Evolutionary conservation across 352 stramenopile genomes (phyloP).

Genomic region (Pythium vanterpoolii): DNA sequence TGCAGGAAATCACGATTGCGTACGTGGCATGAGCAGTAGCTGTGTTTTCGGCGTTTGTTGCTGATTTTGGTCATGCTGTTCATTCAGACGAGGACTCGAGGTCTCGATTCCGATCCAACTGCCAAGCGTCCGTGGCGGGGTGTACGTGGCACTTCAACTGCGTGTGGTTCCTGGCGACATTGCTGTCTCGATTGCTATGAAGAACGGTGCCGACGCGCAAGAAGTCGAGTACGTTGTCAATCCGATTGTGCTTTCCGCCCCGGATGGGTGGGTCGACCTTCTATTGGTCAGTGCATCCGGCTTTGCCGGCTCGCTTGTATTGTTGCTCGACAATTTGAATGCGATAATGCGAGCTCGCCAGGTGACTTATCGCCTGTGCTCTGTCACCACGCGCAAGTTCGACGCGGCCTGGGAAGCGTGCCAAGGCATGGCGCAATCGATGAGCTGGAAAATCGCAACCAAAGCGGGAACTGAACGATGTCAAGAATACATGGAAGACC

Average conservation of each 20-base stretch:
- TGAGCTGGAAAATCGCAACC: constrained; percentile 66
- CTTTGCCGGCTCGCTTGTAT: constrained; percentile 1
- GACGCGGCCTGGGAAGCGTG: constrained; percentile 53
- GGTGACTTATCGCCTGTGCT: constrained; percentile 38
- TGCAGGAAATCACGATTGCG: constrained; percentile 43
- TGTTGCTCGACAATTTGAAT: constrained; percentile 69
- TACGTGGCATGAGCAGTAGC: constrained; percentile 22
- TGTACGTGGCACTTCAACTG: constrained; percentile 17
- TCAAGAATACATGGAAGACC: constrained; percentile 35
- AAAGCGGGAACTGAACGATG: constrained; percentile 37
- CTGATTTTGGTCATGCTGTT: neutral
- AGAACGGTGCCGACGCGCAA: neutral
- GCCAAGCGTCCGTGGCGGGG: neutral
- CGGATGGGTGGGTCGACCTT: constrained; percentile 52
- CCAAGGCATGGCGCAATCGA: constrained; percentile 61
- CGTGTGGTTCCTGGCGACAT: constrained; percentile 14
- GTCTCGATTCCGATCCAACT: neutral
- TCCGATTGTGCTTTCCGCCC: constrained; percentile 36
- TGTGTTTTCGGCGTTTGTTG: neutral
- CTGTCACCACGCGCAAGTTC: constrained; percentile 30
- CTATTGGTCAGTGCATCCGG: constrained; percentile 30
- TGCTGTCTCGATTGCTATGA: constrained; percentile 1
- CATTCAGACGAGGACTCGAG: constrained; percentile 7
- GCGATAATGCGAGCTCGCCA: constrained; percentile 64
- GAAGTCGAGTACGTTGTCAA: constrained; percentile 23